Evolutionary conservation across 352 stramenopile genomes (phyloP).

Genomic region (Paralagenidium karlingii): DNA sequence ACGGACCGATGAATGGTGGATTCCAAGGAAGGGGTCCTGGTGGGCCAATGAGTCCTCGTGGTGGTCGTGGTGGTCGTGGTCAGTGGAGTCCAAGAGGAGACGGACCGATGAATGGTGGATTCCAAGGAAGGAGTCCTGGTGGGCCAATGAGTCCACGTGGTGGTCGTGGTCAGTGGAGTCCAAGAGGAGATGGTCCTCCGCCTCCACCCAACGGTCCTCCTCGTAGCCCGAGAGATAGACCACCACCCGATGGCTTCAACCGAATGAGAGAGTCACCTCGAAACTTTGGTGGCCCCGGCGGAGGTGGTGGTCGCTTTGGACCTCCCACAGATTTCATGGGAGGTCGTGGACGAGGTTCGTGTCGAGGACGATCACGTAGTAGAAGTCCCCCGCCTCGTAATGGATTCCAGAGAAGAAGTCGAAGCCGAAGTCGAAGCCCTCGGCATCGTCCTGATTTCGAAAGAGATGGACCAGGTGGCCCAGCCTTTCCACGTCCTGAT

Average conservation of each 20-base stretch:
- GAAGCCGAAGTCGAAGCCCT: background rate
- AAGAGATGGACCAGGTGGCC: background rate
- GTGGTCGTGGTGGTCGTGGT: too few relatives aligned
- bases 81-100: too few relatives aligned
- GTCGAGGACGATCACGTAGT: background rate
- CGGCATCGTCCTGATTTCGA: too few relatives aligned
- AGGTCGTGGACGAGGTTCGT: background rate
- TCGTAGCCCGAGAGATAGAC: background rate
- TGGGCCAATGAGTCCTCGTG: too few relatives aligned
- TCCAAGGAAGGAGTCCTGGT: too few relatives aligned
- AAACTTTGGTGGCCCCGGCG: constrained; percentile 3
- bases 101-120: too few relatives aligned
- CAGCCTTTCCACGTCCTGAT: background rate
- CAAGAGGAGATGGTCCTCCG: too few relatives aligned
- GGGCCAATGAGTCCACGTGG: too few relatives aligned
- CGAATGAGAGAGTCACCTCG: background rate
- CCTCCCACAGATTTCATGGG: constrained; percentile 2
- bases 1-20: too few relatives aligned
- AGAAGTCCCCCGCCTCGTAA: background rate
- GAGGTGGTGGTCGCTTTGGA: background rate
- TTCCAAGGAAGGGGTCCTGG: too few relatives aligned
- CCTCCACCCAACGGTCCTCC: too few relatives aligned
- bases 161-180: too few relatives aligned
- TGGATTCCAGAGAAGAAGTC: background rate
- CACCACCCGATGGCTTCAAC: background rate